Evolutionary conservation across 1,284 basidiomycete genomes (phyloP), one percentile per base, ranked within the genome.

Genomic region (Pisolithus thermaeus): DNA sequence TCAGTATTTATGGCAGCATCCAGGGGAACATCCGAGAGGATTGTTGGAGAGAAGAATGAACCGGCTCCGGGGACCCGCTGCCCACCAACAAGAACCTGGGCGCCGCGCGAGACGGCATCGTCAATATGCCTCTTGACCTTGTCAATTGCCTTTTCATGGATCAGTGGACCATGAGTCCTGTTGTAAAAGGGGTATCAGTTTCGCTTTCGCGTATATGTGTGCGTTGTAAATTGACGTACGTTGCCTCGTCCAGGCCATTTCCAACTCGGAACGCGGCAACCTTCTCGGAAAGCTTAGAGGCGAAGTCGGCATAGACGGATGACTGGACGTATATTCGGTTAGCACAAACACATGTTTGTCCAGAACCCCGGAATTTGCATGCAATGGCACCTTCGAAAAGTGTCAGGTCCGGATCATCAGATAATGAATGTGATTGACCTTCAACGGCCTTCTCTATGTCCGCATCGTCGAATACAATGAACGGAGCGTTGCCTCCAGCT

Each of bases 391-490:
- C 93, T 89, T 56, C 2, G 46, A 45, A 20, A 18, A 22, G 32
- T 11, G 41, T 52, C 39, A 36, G 51, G 49, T 51, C 25, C 20
- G 5, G n/a, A 22, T 38, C 18, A 20, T 30, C 20, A 30, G 25
- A 41, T 25, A 12, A 41, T 25, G 4, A 37, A 45, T 20, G 28
- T 58, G 65, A 28, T 27, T 54, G 32, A 84, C 87, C 83, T 56
- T 87, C 85, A n/a, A 99, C 91, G 25, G 97, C 97, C 49, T 87
- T 85, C 55, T 94, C 90, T 49, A 99, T 79, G 65, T 99, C 87
- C 0, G 95, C 95, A 63, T 99, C 97, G 55, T 94, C 90, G 65
- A 99, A 99, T 7, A 99, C 92, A 58, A 97, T 96, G 71, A 96
- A 96, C 0, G 94, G 89, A 0, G 92, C 82, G 57, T 96, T 98